These are phyloP conservation scores for Pseudogymnoascus sp. DNA, from an alignment of 2,329 filamentous ascomycete genomes.

Conservation along the genomic window DNA sequence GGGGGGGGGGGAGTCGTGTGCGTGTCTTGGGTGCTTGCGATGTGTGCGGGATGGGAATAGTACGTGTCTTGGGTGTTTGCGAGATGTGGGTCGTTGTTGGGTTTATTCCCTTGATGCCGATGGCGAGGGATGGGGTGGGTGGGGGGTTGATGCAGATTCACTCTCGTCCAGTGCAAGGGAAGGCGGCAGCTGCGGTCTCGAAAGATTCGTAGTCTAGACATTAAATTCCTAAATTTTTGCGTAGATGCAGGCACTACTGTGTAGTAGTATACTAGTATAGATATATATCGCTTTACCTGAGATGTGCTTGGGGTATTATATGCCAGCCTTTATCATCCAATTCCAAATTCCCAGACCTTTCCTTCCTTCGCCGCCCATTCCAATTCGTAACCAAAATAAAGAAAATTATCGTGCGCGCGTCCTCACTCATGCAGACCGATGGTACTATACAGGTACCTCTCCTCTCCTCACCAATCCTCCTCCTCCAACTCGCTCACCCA, in stretches of 20 bases:
- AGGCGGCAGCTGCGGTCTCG: not conserved
- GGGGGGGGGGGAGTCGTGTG: not conserved
- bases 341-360: slow-evolving; percentile 96
- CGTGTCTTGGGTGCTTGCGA: not conserved
- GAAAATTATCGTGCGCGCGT: not conserved
- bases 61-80: not conserved
- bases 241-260: not conserved
- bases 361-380: slow-evolving; percentile 44
- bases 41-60: not conserved
- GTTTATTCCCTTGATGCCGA: not conserved
- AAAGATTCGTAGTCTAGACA: not conserved
- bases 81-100: not conserved
- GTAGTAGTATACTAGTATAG: not conserved
- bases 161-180: not conserved
- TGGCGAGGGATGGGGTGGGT: not conserved
- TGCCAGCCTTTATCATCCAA: slow-evolving; percentile 44
- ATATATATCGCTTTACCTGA: not conserved
- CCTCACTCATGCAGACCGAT: not conserved
- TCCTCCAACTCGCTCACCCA: not conserved
- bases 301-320: not conserved
- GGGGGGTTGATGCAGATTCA: not conserved
- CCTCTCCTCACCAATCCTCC: not conserved
- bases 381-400: not conserved
- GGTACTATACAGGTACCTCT: not conserved
- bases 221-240: not conserved